These are phyloP conservation scores for Skeletonema menzelii DNA, from an alignment of 108 stramenopile genomes.

Conservation along the genomic window DNA sequence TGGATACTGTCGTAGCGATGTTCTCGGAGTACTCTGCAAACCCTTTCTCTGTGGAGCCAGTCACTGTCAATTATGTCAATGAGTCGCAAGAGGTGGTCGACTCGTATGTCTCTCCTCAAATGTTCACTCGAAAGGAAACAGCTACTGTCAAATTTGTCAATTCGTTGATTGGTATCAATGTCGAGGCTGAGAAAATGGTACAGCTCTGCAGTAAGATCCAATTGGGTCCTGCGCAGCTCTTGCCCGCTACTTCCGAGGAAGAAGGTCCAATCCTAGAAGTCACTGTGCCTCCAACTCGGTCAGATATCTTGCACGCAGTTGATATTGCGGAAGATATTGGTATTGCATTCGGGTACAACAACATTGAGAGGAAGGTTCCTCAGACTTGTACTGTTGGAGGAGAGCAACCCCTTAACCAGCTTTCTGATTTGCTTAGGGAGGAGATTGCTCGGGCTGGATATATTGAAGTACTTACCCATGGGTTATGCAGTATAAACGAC, in stretches of 20 bases:
- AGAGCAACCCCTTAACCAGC: constrained; percentile 87
- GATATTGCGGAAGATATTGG: constrained; percentile 99
- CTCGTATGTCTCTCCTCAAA: constrained; percentile 75
- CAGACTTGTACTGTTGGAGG: constrained; percentile 80
- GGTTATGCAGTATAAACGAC: constrained; percentile 89
- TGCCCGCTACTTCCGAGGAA: constrained; percentile 42
- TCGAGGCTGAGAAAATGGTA: constrained; percentile 79
- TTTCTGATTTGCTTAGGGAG: constrained; percentile 94
- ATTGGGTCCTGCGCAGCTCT: constrained; percentile 86
- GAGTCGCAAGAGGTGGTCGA: constrained; percentile 56
- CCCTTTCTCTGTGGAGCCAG: constrained; percentile 93
- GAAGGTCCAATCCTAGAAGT: constrained; percentile 82
- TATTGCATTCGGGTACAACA: constrained; percentile 99
- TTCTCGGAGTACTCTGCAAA: constrained; percentile 91
- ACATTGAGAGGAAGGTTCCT: constrained; percentile 90
- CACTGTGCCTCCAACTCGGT: constrained; percentile 96
- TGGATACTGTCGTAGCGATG: constrained; percentile 98
- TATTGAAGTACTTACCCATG: constrained; percentile 92
- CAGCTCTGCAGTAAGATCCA: constrained; percentile 94
- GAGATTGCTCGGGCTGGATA: constrained; percentile 96
- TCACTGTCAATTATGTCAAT: constrained; percentile 89
- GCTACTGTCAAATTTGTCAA: constrained; percentile 88
- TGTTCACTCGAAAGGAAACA: constrained; percentile 69
- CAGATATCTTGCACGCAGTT: constrained; percentile 96
- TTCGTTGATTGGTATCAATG: constrained; percentile 86